Percentiles rank a stretch among this genome's conserved stretches.
Evolutionary conservation across 768 basidiomycete genomes (phyloP).

Genomic region (Solioccasus polychromus): DNA sequence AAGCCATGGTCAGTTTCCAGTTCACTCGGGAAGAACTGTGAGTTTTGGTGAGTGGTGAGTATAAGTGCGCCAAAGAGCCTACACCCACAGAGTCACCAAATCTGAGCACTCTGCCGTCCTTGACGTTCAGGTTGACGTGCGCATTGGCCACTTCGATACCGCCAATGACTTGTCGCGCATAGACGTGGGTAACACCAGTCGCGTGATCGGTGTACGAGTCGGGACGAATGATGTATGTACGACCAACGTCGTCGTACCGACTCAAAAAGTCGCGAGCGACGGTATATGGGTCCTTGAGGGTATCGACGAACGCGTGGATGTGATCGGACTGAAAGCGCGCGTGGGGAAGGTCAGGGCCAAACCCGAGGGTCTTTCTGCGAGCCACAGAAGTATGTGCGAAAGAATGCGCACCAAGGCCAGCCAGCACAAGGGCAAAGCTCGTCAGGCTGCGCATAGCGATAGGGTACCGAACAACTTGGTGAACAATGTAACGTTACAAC

Average conservation of each 20-base stretch:
- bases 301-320: constrained; percentile 32
- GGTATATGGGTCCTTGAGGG: constrained; percentile 48
- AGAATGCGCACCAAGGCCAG: constrained; percentile 56
- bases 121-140: constrained; percentile 91
- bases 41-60: constrained; percentile 6
- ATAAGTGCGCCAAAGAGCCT: background rate
- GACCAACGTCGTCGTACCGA: constrained; percentile 35
- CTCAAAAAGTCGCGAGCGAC: constrained; percentile 63
- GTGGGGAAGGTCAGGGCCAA: constrained; percentile 78
- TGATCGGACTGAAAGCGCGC: constrained; percentile 59
- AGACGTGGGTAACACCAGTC: constrained; percentile 88
- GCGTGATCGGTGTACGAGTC: constrained; percentile 86
- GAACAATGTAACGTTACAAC: no score
- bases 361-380: constrained; percentile 83
- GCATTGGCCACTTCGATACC: constrained; percentile 89
- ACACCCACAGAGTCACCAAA: constrained; percentile 80
- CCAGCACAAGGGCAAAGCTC: constrained; percentile 58
- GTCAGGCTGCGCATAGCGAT: constrained; percentile 60
- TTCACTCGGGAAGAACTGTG: constrained; percentile 71
- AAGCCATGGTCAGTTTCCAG: constrained; percentile 28
- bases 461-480: no score
- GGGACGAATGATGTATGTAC: constrained; percentile 61
- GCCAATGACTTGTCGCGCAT: constrained; percentile 79
- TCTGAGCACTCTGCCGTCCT: constrained; percentile 80
- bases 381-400: constrained; percentile 38